Conservation (phyloP, 2,329 filamentous ascomycete genomes). For the Colletotrichum destructivum region DNA sequence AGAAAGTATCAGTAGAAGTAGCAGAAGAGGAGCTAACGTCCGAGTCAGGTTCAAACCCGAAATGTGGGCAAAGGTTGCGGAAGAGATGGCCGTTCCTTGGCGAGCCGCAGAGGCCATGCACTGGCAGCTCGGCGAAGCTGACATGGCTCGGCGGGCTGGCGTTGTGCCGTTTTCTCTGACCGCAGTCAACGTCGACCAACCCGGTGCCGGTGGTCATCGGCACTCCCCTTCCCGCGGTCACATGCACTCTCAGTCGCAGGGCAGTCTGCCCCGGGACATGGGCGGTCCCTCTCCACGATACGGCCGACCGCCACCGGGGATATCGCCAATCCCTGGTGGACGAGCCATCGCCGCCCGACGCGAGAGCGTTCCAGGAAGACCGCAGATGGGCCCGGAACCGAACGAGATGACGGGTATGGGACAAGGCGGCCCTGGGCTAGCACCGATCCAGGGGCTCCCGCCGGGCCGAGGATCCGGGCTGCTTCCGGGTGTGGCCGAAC, state of each 20-base stretch:
- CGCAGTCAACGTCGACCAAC: conserved; percentile 63
- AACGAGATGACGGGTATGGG: conserved; percentile 52
- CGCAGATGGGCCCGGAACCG: conserved; percentile 51
- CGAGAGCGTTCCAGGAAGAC: conserved; percentile 55
- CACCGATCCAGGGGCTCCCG: conserved; percentile 66
- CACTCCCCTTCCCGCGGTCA: conserved; percentile 46
- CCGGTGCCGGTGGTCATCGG: conserved; percentile 29
- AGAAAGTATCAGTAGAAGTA: too few relatives aligned
- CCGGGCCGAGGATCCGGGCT: conserved; percentile 59
- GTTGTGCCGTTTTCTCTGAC: conserved; percentile 85
- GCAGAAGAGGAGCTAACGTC: conserved; percentile 29
- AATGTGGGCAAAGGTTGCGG: conserved; percentile 97
- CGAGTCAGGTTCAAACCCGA: conserved; percentile 88
- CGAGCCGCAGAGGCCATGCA: conserved; percentile 97
- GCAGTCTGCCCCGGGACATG: conserved; percentile 60
- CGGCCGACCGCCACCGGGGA: conserved; percentile 50
- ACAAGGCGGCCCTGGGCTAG: conserved; percentile 59
- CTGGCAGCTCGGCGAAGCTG: conserved; percentile 93
- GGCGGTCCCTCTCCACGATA: conserved; percentile 62
- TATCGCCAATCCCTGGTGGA: conserved; percentile 51
- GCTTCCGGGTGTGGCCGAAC: conserved; percentile 74
- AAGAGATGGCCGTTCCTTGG: conserved; percentile 96
- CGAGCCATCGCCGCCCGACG: conserved; percentile 58
- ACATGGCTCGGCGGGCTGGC: conserved; percentile 94
- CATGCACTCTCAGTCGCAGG: conserved; percentile 63